These are phyloP conservation scores for Metschnikowia amazonensis DNA, from an alignment of 805 yeast genomes.

Conservation along the genomic window DNA sequence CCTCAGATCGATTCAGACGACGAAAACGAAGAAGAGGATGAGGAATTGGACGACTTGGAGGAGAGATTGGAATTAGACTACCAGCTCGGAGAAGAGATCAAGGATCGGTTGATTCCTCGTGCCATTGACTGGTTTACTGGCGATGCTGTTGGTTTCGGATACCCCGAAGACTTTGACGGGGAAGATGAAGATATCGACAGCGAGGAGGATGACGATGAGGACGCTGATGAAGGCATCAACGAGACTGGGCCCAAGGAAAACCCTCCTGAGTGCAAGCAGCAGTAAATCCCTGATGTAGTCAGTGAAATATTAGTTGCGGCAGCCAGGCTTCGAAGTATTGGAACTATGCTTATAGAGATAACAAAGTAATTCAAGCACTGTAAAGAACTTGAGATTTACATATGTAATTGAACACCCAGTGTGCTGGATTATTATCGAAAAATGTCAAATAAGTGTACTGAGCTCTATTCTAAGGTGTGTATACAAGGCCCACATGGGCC, in stretches of 20 bases:
- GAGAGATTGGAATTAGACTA: slow-evolving; percentile 86
- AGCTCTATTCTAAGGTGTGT: background rate
- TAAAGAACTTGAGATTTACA: background rate
- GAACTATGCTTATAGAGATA: slow-evolving; percentile 1
- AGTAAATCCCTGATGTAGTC: slow-evolving; percentile 25
- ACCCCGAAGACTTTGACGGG: slow-evolving; percentile 55
- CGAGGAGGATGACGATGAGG: slow-evolving; percentile 59
- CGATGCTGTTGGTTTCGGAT: slow-evolving; percentile 76
- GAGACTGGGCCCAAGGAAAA: slow-evolving; percentile 50
- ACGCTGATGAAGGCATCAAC: slow-evolving; percentile 58
- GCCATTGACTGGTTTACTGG: slow-evolving; percentile 99
- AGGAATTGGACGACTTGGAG: slow-evolving; percentile 71
- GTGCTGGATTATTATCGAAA: too few species aligned
- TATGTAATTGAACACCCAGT: too few species aligned
- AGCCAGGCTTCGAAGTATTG: background rate
- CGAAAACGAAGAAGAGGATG: slow-evolving; percentile 49
- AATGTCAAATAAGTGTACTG: background rate
- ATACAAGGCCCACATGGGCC: background rate
- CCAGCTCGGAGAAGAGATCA: slow-evolving; percentile 92
- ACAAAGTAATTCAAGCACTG: background rate
- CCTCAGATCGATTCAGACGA: slow-evolving; percentile 54
- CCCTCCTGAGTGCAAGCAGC: slow-evolving; percentile 78
- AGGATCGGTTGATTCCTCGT: slow-evolving; percentile 92
- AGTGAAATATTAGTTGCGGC: background rate
- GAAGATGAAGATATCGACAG: slow-evolving; percentile 61